Evolutionary conservation across 345 rosid genomes (phyloP), one percentile per base, ranked within the genome.

Genomic region (Salix brachista): DNA sequence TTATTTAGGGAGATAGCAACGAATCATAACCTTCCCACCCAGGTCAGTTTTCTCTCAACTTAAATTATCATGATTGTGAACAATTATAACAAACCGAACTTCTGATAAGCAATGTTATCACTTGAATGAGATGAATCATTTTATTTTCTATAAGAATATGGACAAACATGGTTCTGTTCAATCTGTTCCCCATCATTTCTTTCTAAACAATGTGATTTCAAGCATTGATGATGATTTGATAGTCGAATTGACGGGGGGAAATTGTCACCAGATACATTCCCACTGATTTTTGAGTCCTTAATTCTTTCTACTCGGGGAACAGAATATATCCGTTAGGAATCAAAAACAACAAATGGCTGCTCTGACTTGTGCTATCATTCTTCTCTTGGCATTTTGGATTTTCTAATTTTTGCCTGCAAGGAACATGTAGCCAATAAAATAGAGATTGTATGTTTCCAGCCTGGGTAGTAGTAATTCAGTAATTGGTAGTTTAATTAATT

Each of bases 1-100:
- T 78, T 96, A 75, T 94, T 96, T 81, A 85, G 81, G 81, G 98
- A 96, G 87, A 91, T 96, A 76, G 99, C 97, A 6, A 56, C 46
- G 67, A 90, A 85, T 81, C 92, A 94, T 72, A 82, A 89, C 64
- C 86, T 94, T 70, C 99, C 97, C 65, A 64, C 87, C 79, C 99
- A 96, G 97, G 99, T 91, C 10, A 58, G 69, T 74, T 50, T 28
- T 39, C 34, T 44, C 56, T 50, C 28, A 18, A 12, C 52, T 41
- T 30, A 3, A 44, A 1, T 34, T n/a, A 56, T 56, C 11, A 56
- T 56, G 61, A 56, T n/a, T 56, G 9, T 3, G n/a, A 52, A 52
- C 21, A 18, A 17, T 19, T 2, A 50, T 50, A 50, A 50, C 56
- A 5, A 17, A 50, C 56, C 17, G 21, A 50, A 17, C 17, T 50